Evolutionary conservation across 176 grass and related monocot species (phyloP).

Genomic region (Sorghum bicolor): Sorghum_bicolor_NCBIv3 NC_012870.2:57381501-57382000

Average conservation of each 20-base stretch:
- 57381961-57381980: too few relatives aligned
- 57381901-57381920: neutral
- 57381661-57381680: neutral
- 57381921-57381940: neutral
- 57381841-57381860: neutral
- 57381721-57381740: neutral
- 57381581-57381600: too few relatives aligned
- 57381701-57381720: neutral
- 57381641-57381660: neutral
- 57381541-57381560: neutral
- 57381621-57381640: neutral
- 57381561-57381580: neutral
- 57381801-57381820: constrained; percentile 21
- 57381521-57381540: neutral
- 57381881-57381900: neutral
- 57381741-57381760: constrained; percentile 5
- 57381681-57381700: neutral
- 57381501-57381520: neutral
- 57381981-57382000: too few relatives aligned
- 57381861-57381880: neutral
- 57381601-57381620: neutral
- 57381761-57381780: constrained; percentile 10
- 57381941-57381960: too few relatives aligned
- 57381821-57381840: constrained; percentile 1
- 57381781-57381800: constrained; percentile 4